A percentile compares a stretch with the other conserved stretches of the same genome.
These are phyloP conservation scores for Aspergillus pseudotamarii DNA, from an alignment of 2,329 filamentous ascomycete species.

Conservation along the genomic window DNA sequence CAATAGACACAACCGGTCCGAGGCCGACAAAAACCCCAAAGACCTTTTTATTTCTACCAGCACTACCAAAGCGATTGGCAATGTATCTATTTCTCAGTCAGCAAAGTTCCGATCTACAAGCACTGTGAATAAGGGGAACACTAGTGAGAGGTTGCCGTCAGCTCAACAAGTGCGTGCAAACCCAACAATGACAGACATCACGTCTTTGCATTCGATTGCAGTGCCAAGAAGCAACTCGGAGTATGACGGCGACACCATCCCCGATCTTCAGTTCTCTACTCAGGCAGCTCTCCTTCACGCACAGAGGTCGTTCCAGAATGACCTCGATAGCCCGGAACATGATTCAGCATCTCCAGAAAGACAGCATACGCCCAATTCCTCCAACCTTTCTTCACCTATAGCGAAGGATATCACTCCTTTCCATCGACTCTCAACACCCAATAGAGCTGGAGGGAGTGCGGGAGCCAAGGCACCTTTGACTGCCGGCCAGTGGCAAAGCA, in stretches of 20 bases:
- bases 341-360: slow-evolving; percentile 18
- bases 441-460: slow-evolving; percentile 6
- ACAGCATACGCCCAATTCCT: slow-evolving; percentile 17
- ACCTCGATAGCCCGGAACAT: slow-evolving; percentile 34
- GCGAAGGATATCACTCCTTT: slow-evolving; percentile 35
- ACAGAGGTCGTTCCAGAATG: slow-evolving; percentile 44
- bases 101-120: slow-evolving; percentile 11
- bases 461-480: slow-evolving; percentile 12
- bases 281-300: slow-evolving; percentile 44
- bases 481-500: slow-evolving; percentile 36
- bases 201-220: slow-evolving; percentile 44
- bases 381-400: slow-evolving; percentile 14
- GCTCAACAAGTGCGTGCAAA: slow-evolving; percentile 39
- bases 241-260: slow-evolving; percentile 24
- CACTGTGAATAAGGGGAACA: slow-evolving; percentile 21
- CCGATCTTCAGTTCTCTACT: slow-evolving; percentile 41
- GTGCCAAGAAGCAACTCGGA: slow-evolving; percentile 29
- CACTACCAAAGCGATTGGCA: slow-evolving; percentile 18
- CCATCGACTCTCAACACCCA: slow-evolving; percentile 23
- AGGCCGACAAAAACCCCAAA: background rate
- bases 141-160: slow-evolving; percentile 37
- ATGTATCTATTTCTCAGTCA: slow-evolving; percentile 16
- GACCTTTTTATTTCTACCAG: slow-evolving; percentile 17
- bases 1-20: background rate
- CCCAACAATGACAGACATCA: slow-evolving; percentile 32